Evolutionary conservation across 176 grass and related monocot genomes (phyloP).

Genomic region (Ensete glaucum): DNA sequence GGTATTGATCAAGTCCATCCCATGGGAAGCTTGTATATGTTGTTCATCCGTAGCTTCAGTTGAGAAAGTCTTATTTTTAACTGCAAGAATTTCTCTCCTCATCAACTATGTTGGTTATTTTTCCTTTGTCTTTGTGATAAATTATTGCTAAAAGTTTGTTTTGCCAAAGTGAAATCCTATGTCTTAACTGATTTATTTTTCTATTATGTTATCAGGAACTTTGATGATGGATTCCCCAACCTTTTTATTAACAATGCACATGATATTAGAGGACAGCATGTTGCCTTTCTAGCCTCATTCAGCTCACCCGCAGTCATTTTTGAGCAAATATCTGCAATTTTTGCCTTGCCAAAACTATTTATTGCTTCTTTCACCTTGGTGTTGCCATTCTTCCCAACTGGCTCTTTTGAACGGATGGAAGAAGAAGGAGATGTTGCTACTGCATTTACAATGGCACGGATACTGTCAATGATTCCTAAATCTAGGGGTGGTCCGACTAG

Average conservation of each 20-base stretch:
- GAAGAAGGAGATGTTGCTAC: conserved; percentile 92
- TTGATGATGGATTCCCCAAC: conserved; percentile 86
- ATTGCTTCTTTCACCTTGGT: conserved; percentile 78
- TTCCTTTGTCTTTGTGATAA: neutral
- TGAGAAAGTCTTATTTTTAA: too few species aligned
- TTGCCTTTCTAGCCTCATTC: conserved; percentile 90
- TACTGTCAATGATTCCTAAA: conserved; percentile 86
- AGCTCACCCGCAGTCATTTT: conserved; percentile 90
- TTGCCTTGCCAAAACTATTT: conserved; percentile 74
- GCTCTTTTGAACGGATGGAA: conserved; percentile 88
- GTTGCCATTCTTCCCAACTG: conserved; percentile 94
- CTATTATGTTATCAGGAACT: conserved; percentile 42
- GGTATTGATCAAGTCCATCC: too few species aligned
- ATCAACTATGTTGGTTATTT: neutral
- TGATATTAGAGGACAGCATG: conserved; percentile 65
- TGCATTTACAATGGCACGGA: conserved; percentile 80
- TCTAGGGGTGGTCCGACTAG: conserved; percentile 90
- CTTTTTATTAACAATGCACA: conserved; percentile 82
- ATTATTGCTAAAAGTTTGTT: neutral
- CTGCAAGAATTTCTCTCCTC: too few species aligned
- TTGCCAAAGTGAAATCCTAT: neutral
- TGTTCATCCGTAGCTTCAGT: too few species aligned
- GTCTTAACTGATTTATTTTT: neutral
- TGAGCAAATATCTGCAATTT: conserved; percentile 92
- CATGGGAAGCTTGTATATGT: too few species aligned